phyloP scores from a whole-genome alignment of 1,284 basidiomycete genomes.

The Termitomyces sp. region DNA sequence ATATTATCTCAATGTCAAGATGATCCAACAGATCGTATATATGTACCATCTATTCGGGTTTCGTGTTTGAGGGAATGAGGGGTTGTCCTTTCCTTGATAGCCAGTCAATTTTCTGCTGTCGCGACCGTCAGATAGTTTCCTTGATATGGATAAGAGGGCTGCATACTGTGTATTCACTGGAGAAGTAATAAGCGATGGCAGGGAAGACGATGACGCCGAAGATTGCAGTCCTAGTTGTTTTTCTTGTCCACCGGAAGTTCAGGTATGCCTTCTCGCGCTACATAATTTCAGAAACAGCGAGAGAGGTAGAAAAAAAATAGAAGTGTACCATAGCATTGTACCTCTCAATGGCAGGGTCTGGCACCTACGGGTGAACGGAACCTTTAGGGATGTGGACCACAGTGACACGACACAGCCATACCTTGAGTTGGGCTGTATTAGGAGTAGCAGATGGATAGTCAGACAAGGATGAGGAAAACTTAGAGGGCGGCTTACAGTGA shows the following conservation, averaged over 20 bases:
- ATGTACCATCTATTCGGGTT: slow-evolving; percentile 23
- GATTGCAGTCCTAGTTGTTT: slow-evolving; percentile 50
- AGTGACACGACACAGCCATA: slow-evolving; percentile 10
- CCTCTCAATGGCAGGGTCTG: slow-evolving; percentile 75
- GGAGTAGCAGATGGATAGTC: slow-evolving; percentile 2
- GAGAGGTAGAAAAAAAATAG: neutral
- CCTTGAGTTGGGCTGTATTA: slow-evolving; percentile 31
- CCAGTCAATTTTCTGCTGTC: slow-evolving; percentile 45
- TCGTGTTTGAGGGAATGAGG: slow-evolving; percentile 20
- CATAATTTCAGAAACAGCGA: neutral
- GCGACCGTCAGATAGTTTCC: slow-evolving; percentile 1
- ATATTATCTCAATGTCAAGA: neutral
- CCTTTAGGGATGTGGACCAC: slow-evolving; percentile 4
- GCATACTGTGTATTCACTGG: slow-evolving; percentile 26
- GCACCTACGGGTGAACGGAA: slow-evolving; percentile 33
- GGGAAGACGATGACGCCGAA: slow-evolving; percentile 33
- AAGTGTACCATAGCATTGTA: slow-evolving; percentile 69
- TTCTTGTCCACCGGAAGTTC: slow-evolving; percentile 72
- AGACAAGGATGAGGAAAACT: slow-evolving; percentile 3
- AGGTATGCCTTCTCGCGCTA: slow-evolving; percentile 80
- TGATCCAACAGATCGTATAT: neutral
- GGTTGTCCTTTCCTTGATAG: slow-evolving; percentile 40
- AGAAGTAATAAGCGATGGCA: slow-evolving; percentile 29
- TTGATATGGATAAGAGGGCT: slow-evolving; percentile 4
- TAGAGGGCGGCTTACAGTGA: slow-evolving; percentile 32